Evolutionary conservation across 2,329 filamentous ascomycete species (phyloP), one percentile per base, ranked within the genome.

Genomic region (Aspergillus pseudoterreus): DNA sequence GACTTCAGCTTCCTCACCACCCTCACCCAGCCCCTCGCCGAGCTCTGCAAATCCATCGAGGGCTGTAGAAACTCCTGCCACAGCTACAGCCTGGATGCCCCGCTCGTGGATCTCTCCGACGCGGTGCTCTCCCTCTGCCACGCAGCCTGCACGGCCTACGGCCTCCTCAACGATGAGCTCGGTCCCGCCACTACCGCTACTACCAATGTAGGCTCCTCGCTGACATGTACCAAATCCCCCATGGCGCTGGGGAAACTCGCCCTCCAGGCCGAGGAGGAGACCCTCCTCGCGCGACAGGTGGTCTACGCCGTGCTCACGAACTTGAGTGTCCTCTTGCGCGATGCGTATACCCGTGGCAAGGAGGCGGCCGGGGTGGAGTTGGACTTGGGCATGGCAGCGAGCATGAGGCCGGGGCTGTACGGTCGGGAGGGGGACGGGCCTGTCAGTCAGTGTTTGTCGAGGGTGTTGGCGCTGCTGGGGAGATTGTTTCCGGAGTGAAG

Each of bases 381-480:
- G 19, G 43, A 45, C 43, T 19, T 22, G 24, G 46, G 14, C 6
- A n/a, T 22, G 39, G 33, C 36, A 6, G 15, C 22, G 35, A 14
- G 6, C 4, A 27, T 24, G 33, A 19, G 14, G 33, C 17, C 36
- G 14, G 46, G 21, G n/a, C 21, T 48, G 36, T 48, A 48, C 15
- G 46, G 46, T 30, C 46, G 46, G 46, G 46, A 48, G 46, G 36
- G 21, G 12, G 46, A 24, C 35, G 46, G 36, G 8, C 46, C 46
- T 22, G 35, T 48, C 4, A 48, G 36, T 42, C 35, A 8, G 46
- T 41, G 21, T 30, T 42, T 48, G 15, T 48, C 46, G n/a, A 48
- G 46, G 46, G 46, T 43, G 46, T 42, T 48, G 46, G 46, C 36
- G 36, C 36, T 48, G 46, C n/a, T 48, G 36, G 46, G 46, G 24